Evolutionary conservation across 305 asterid species (phyloP).

Genomic region (Solanum hybrid): DNA sequence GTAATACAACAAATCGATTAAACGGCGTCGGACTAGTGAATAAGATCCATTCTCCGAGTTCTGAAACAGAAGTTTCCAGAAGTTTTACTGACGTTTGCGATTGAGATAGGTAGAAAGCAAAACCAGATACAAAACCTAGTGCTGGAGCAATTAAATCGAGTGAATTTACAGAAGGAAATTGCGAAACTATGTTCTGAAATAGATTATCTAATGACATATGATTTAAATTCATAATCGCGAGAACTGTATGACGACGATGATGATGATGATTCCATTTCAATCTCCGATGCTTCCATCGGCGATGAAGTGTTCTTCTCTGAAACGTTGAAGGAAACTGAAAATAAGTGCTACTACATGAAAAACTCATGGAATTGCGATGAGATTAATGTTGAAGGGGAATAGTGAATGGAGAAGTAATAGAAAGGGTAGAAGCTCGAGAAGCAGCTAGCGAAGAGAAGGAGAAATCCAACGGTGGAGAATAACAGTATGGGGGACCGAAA

Average conservation of each 20-base stretch:
- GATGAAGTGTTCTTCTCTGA: constrained; percentile 13
- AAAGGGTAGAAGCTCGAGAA: not conserved
- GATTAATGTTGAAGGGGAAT: not conserved
- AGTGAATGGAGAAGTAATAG: not conserved
- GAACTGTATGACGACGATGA: constrained; percentile 13
- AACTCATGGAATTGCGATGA: constrained; percentile 11
- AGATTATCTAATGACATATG: constrained; percentile 36
- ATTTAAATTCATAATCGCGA: not conserved
- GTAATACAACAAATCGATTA: constrained; percentile 74
- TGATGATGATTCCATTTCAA: constrained; percentile 26
- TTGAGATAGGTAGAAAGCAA: constrained; percentile 41
- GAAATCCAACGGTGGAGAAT: constrained; percentile 7
- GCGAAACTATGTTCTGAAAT: constrained; percentile 40
- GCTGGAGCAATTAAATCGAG: constrained; percentile 48
- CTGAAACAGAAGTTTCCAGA: constrained; percentile 3
- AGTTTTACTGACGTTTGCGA: constrained; percentile 6
- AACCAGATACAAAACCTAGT: constrained; percentile 65
- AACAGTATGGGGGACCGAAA: not conserved
- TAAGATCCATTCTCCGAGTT: constrained; percentile 75
- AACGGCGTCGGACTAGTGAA: constrained; percentile 86
- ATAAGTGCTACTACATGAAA: constrained; percentile 10
- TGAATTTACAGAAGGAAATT: constrained; percentile 41
- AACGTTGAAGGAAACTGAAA: constrained; percentile 10
- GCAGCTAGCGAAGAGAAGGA: not conserved
- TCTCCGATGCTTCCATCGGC: constrained; percentile 63